Evolutionary conservation across 208 protist genomes (phyloP), one percentile per base, ranked within the genome.

Genomic region (Trypanosoma conorhini): DNA sequence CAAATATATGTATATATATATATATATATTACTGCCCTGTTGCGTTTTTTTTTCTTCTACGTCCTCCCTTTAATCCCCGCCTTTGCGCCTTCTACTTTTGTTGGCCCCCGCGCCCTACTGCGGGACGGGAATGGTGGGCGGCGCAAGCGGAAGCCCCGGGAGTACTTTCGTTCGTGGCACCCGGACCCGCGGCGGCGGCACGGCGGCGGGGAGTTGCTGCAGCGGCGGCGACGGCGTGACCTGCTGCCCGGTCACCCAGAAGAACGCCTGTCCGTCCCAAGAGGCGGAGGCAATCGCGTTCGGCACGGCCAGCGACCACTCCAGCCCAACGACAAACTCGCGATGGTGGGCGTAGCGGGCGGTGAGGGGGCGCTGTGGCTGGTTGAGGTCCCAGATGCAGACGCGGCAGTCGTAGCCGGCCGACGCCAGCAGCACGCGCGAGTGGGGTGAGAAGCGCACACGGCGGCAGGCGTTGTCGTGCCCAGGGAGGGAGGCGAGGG

Each of bases 351-450:
- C 79, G 74, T 95, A 97, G 73, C 90, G 90, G 26, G 65, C 83
- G 4, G 76, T 62, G 59, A 97, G 80, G 51, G 92, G 92, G 12
- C 83, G 81, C 79, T 93, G 87, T 44, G 86, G 87, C 64, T 87
- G 80, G 67, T 83, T 81, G 38, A 95, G 80, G 69, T 97, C 90
- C 87, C 89, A 97, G 59, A 95, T 80, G 71, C 86, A 93, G 28
- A 97, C 87, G 0, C 87, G 87, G 80, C 92, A 94, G 82, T 97
- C 92, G 76, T 97, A 97, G 46, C 90, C 89, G 22, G 80, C 68
- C 10, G 85, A 92, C 3, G 89, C 87, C 35, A 97, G 73, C 70
- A 94, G 64, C 5, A 82, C 87, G 66, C 84, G 86, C 60, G 73
- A 82, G 69, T 90, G 88, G 13, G 84, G 85, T 28, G 87, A 79